Conservation (phyloP, 768 basidiomycete species). For the Daedalea quercina region DNA sequence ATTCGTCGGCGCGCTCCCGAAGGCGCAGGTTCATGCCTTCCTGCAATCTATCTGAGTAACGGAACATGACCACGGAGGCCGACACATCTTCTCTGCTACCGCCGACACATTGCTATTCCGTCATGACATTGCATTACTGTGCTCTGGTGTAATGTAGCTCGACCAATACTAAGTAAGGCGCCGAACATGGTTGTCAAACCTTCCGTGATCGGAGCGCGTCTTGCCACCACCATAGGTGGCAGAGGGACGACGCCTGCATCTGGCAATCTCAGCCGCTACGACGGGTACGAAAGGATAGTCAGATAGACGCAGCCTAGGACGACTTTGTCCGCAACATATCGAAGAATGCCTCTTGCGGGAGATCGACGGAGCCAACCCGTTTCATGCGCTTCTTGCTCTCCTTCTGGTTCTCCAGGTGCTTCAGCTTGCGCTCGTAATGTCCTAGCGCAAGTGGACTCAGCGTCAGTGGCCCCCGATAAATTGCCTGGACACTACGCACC, state of each 20-base stretch:
- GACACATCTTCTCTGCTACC: background rate
- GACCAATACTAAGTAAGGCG: no score
- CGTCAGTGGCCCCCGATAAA: no score
- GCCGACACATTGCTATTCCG: no score
- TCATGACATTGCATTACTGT: no score
- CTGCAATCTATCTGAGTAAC: constrained; percentile 2
- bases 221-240: no score
- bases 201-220: no score
- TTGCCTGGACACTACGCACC: constrained; percentile 33
- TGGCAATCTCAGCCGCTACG: no score
- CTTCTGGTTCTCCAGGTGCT: constrained; percentile 85
- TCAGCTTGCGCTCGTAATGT: constrained; percentile 91
- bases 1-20: constrained; percentile 43
- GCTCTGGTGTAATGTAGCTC: no score
- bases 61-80: background rate
- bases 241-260: no score
- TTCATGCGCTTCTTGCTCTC: constrained; percentile 90
- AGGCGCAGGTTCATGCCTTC: constrained; percentile 22
- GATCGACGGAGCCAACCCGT: constrained; percentile 77
- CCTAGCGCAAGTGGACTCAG: constrained; percentile 30
- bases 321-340: constrained; percentile 67
- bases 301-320: background rate
- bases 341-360: constrained; percentile 96
- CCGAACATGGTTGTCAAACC: no score
- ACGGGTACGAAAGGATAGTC: background rate